Evolutionary conservation across 768 basidiomycete genomes (phyloP), one percentile per base, ranked within the genome.

Genomic region (Kwoniella botswanensis): DNA sequence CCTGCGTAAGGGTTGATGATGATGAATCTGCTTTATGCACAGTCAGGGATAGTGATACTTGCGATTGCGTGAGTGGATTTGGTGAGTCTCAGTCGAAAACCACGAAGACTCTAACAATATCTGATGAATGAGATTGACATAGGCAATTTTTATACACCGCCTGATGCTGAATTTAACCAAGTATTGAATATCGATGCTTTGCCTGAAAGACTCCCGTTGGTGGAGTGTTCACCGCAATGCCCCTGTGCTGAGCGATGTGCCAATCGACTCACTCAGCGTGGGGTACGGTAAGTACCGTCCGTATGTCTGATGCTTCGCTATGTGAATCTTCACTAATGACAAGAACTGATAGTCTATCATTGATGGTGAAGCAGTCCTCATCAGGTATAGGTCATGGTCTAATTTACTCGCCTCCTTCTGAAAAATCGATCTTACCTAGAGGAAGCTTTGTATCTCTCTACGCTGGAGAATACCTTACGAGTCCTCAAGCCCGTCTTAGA

Each of bases 361-460:
- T 77, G 12, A 26, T 65, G 15, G 50, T 77, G 21, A 42, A 54
- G n/a, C 72, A 63, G 0, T 52, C 54, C 4, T n/a, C 35, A 7
- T 58, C 68, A 4, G 71, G 68, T 6, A 54, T 69, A 18, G 82
- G 82, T n/a, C 74, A 82, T 2, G 82, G 82, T 1, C 68, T 78
- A 1, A 81, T 82, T 67, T 77, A 76, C 65, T 52, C 53, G 4
- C 67, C 78, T 17, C 15, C 53, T 1, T 46, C 66, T 4, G 29
- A 62, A 0, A 22, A 22, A 6, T 18, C 46, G 18, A 12, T 54
- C 11, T 60, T 83, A 7, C 43, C 59, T 10, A 44, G 42, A 60
- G 84, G 84, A 2, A 59, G 61, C 0, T 84, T 84, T 69, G 68
- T 84, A 22, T 74, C 76, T 43, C 77, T 83, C 6, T 84, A 84